These are phyloP conservation scores for Penicillium antarcticum DNA, from an alignment of 495 filamentous ascomycete genomes.

Conservation along the genomic window DNA sequence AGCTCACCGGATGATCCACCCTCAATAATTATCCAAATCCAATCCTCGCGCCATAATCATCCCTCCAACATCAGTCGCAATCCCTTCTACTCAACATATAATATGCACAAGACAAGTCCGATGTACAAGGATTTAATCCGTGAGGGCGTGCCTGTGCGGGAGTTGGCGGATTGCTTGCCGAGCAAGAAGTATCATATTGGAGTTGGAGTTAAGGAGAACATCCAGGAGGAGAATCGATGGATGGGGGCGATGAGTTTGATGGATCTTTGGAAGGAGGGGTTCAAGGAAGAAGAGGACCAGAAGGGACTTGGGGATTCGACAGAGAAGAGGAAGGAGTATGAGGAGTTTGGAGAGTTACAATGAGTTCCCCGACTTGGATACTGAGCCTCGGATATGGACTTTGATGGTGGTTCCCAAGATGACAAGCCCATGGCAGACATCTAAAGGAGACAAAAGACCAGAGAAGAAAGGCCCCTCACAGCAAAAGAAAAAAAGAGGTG, in stretches of 20 bases:
- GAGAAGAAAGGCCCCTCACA: no score
- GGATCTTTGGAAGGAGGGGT: constrained; percentile 24
- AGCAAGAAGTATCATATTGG: constrained; percentile 16
- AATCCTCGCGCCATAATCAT: constrained; percentile 27
- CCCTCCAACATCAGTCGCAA: constrained; percentile 22
- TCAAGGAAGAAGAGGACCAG: not conserved
- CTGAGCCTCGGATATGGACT: no score
- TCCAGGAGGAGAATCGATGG: constrained; percentile 12
- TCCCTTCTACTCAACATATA: constrained; percentile 26
- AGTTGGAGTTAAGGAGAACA: constrained; percentile 9
- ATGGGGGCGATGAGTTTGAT: constrained; percentile 25
- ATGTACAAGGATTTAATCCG: constrained; percentile 26
- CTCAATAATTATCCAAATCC: constrained; percentile 24
- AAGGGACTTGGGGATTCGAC: not conserved
- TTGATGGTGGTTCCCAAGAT: no score
- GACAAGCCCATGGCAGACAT: no score
- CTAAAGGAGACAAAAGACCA: no score
- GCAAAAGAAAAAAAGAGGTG: no score
- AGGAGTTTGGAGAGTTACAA: not conserved
- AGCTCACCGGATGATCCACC: not conserved
- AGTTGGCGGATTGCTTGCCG: constrained; percentile 29
- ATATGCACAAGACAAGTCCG: constrained; percentile 9
- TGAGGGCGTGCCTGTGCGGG: constrained; percentile 21
- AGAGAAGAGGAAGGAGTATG: not conserved
- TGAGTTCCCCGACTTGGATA: no score